Conservation (phyloP, 352 stramenopile species). For the Peronospora tabacina region DNA sequence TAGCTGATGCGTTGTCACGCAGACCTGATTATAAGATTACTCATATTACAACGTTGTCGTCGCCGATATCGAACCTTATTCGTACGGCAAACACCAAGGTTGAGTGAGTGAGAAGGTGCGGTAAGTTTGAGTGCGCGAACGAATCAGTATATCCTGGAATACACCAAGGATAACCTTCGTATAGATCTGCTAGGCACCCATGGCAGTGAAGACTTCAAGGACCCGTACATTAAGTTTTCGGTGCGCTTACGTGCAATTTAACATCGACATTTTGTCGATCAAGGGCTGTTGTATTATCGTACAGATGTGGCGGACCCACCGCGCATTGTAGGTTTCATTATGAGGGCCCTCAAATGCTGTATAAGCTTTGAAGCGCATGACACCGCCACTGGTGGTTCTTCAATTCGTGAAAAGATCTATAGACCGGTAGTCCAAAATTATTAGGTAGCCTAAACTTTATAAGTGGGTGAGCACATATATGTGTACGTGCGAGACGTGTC, state of each 20-base stretch:
- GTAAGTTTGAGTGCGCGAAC: too few relatives aligned
- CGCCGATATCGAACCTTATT: too few relatives aligned
- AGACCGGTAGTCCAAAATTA: background rate
- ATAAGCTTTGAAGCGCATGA: conserved; percentile 16
- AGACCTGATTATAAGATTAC: too few relatives aligned
- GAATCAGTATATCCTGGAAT: too few relatives aligned
- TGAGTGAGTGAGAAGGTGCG: too few relatives aligned
- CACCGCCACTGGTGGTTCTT: background rate
- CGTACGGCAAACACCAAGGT: too few relatives aligned
- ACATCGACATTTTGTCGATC: background rate
- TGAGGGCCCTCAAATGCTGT: conserved; percentile 19
- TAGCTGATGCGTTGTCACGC: too few relatives aligned
- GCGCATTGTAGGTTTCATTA: conserved; percentile 5
- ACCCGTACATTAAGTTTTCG: too few relatives aligned
- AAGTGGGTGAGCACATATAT: conserved; percentile 19
- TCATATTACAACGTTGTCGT: too few relatives aligned
- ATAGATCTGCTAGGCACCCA: too few relatives aligned
- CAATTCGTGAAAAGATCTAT: conserved; percentile 23
- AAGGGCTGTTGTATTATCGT: background rate
- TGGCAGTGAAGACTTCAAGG: too few relatives aligned
- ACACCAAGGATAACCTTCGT: too few relatives aligned
- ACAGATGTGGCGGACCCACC: background rate
- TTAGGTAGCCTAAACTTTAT: conserved; percentile 20
- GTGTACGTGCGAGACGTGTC: conserved; percentile 12
- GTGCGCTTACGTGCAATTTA: background rate